phyloP scores from a whole-genome alignment of 192 early-diverging fungal species.

The Coemansia sp. region DNA sequence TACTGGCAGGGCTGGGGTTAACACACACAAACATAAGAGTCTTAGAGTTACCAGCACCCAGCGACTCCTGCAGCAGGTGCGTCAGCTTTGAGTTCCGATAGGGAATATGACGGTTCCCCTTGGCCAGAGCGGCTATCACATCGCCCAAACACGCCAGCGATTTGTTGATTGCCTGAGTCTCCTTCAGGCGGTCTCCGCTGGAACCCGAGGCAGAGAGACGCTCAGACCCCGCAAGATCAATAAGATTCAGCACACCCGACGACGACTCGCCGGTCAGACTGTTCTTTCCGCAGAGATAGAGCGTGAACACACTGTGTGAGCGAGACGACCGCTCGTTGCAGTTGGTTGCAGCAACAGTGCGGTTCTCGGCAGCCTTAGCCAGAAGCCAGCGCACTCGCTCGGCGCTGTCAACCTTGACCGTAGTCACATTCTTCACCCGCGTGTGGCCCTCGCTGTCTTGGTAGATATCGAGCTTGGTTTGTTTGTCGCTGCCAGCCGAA shows the following conservation, averaged over 20 bases:
- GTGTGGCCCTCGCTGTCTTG: constrained; percentile 78
- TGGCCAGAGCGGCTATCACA: constrained; percentile 83
- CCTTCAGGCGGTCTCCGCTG: constrained; percentile 83
- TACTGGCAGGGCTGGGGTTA: constrained; percentile 74
- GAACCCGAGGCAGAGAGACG: constrained; percentile 79
- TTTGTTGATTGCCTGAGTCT: constrained; percentile 97
- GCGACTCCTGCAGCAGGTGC: constrained; percentile 59
- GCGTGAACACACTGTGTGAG: constrained; percentile 91
- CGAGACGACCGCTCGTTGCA: constrained; percentile 93
- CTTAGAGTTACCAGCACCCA: constrained; percentile 87
- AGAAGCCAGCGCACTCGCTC: constrained; percentile 72
- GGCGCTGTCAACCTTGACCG: constrained; percentile 70
- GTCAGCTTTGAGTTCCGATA: constrained; percentile 92
- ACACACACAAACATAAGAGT: constrained; percentile 99
- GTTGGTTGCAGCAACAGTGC: constrained; percentile 88
- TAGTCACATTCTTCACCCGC: constrained; percentile 72
- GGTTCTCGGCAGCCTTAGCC: constrained; percentile 73
- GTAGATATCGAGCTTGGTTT: constrained; percentile 81
- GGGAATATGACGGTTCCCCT: constrained; percentile 79
- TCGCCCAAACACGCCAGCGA: constrained; percentile 85
- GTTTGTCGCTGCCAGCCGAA: constrained; percentile 33
- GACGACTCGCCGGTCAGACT: constrained; percentile 68
- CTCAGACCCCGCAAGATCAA: constrained; percentile 95
- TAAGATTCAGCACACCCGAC: constrained; percentile 81
- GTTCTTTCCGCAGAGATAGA: constrained; percentile 76